A percentile compares a stretch with the other conserved stretches of the same genome.
These are phyloP conservation scores for Colletotrichum theobromicola DNA, from an alignment of 2,329 filamentous ascomycete species.

Conservation along the genomic window DNA sequence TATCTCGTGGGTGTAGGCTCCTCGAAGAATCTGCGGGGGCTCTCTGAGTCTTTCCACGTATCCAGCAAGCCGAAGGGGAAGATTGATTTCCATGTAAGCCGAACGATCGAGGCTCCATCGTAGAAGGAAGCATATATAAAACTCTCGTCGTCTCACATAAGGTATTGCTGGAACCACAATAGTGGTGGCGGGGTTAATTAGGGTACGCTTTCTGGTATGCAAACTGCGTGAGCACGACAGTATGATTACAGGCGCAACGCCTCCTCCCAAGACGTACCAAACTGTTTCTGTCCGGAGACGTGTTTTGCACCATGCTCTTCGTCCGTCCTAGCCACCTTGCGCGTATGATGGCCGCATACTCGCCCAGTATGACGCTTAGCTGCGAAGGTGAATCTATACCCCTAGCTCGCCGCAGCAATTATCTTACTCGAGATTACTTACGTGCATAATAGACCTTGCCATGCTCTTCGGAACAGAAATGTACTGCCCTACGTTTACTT, in stretches of 20 bases:
- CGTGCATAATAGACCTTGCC: no score
- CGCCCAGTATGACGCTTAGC: fast-evolving
- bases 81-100: no score
- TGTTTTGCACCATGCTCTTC: fast-evolving
- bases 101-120: no score
- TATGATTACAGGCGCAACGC: not conserved
- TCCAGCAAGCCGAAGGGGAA: no score
- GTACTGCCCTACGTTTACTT: no score
- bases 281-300: not conserved
- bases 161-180: not conserved
- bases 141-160: not conserved
- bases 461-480: no score
- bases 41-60: no score
- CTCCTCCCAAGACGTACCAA: not conserved
- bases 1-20: not conserved
- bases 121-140: fast-evolving
- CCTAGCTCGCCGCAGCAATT: no score
- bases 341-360: not conserved
- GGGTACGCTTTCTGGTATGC: not conserved
- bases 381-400: no score
- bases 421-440: no score
- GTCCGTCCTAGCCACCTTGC: not conserved
- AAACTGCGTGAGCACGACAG: not conserved
- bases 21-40: not conserved
- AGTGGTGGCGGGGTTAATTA: no score